Base-by-base conservation (phyloP, 306 rosid species). In the Gynostemma pentaphyllum region DNA sequence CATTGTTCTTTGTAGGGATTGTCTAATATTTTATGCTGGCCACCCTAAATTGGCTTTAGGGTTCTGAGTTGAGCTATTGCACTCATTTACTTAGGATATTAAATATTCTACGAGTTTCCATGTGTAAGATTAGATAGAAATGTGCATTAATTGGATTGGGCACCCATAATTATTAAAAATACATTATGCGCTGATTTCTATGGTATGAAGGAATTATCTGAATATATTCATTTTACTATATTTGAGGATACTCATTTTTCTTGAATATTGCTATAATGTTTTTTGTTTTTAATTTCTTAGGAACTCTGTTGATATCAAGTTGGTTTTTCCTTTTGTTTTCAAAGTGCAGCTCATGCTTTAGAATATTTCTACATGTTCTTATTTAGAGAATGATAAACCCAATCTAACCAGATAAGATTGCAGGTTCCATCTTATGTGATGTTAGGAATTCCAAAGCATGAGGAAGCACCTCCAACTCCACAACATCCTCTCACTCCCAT, bases 371-470 rank as follows among this genome's bases (percentile, higher is more conserved):
- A n/a, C n/a, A n/a, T n/a, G n/a, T n/a, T 40, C 37, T 41, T 15
- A 49, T 42, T 12, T 42, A 42, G 18, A 42, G 46, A 42, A 42
- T 42, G n/a, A 42, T 1, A 13, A 12, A 12, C 14, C 2, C 46
- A 42, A 42, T 42, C 46, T 42, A 12, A 42, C 46, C 16, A 42
- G 14, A 14, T 14, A 48, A 45, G 40, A 68, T 71, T 46, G 57
- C 72, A 87, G 92, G 86, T 85, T 64, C 87, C 87, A 59, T 85
- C 92, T 52, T 68, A 71, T 75, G 72, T 72, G 66, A 76, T 87
- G 96, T 87, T 87, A 69, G 89, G 96, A 69, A 87, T 87, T 75
- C 82, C 82, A 34, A 79, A 84, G 81, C 90, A 72, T 0, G 85
- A 76, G 73, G 90, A 89, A 71, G 85, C 85, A 42, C 81, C 90